Percentiles rank a stretch among this genome's conserved stretches.
Conservation (phyloP, 805 yeast species). For the Metschnikowia proteae region DNA sequence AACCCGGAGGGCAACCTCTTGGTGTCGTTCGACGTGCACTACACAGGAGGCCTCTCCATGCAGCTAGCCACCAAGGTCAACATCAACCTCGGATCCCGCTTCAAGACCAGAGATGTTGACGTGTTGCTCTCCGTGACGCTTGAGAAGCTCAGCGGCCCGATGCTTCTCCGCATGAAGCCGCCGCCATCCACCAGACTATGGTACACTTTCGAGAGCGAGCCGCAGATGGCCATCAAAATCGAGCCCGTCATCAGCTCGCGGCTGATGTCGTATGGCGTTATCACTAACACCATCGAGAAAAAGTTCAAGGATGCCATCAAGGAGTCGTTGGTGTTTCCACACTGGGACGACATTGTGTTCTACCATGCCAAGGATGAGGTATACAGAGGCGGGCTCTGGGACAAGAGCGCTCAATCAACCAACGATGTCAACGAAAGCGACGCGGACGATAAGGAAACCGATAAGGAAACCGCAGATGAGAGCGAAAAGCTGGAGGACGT, state of each 20-base stretch:
- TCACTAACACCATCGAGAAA: constrained; percentile 76
- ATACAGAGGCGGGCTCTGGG: constrained; percentile 95
- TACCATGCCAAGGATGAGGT: constrained; percentile 62
- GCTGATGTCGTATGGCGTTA: constrained; percentile 69
- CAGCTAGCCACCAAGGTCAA: constrained; percentile 79
- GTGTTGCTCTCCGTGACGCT: constrained; percentile 67
- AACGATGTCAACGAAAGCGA: neutral
- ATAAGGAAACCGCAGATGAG: neutral
- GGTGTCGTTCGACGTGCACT: constrained; percentile 57
- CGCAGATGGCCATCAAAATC: constrained; percentile 65
- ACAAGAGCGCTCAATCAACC: constrained; percentile 24
- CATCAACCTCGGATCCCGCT: constrained; percentile 69
- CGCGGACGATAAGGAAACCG: neutral
- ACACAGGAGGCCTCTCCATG: constrained; percentile 71
- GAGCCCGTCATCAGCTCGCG: constrained; percentile 92
- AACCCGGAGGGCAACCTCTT: constrained; percentile 77
- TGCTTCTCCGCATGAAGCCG: constrained; percentile 68
- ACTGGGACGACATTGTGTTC: constrained; percentile 82
- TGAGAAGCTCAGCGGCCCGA: constrained; percentile 66
- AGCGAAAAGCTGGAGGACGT: neutral
- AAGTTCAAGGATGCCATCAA: constrained; percentile 73
- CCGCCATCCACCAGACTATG: constrained; percentile 90
- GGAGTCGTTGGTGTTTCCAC: constrained; percentile 79
- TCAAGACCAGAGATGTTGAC: constrained; percentile 72
- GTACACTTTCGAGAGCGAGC: constrained; percentile 84